Percentiles rank a stretch among this genome's conserved stretches.
phyloP scores from a whole-genome alignment of 2,329 filamentous ascomycete genomes.

The Raffaelea arxii region DNA sequence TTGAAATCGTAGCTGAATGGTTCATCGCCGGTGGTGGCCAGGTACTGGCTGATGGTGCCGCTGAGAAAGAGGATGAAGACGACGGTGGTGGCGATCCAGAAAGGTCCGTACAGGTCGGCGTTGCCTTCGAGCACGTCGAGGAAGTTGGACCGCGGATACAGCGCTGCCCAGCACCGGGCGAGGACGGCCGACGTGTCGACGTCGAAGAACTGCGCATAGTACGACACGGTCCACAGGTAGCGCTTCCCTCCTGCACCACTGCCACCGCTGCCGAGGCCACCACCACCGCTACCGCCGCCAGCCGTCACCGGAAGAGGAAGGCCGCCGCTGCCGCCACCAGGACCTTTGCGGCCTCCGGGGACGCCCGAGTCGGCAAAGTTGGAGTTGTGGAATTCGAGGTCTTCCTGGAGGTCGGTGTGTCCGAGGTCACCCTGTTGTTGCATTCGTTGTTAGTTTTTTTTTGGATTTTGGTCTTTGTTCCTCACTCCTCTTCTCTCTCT shows the following conservation, averaged over 20 bases:
- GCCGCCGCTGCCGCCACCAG: conserved; percentile 31
- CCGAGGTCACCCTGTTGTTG: conserved; percentile 75
- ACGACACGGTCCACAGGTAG: conserved; percentile 83
- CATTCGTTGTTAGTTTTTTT: not conserved
- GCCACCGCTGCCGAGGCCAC: conserved; percentile 20
- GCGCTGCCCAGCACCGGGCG: conserved; percentile 74
- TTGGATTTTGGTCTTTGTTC: not conserved
- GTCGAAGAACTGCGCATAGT: conserved; percentile 98
- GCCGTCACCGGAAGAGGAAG: conserved; percentile 50
- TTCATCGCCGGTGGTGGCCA: conserved; percentile 56
- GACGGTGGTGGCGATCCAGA: conserved; percentile 98
- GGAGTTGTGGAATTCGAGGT: conserved; percentile 97
- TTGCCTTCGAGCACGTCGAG: conserved; percentile 95
- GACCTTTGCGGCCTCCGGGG: conserved; percentile 38
- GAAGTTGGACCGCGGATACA: conserved; percentile 89
- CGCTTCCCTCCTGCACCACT: conserved; percentile 54
- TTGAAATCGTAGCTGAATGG: conserved; percentile 89
- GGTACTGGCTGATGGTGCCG: conserved; percentile 87
- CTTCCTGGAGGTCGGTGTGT: conserved; percentile 95
- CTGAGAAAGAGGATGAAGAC: conserved; percentile 92
- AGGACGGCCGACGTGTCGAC: conserved; percentile 90
- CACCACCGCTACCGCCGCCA: conserved; percentile 29
- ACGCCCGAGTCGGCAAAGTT: conserved; percentile 57
- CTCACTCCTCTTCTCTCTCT: not conserved
- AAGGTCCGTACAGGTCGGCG: conserved; percentile 90